Conservation (phyloP, 495 filamentous ascomycete genomes). For the Aspergillus funiculosus region DNA sequence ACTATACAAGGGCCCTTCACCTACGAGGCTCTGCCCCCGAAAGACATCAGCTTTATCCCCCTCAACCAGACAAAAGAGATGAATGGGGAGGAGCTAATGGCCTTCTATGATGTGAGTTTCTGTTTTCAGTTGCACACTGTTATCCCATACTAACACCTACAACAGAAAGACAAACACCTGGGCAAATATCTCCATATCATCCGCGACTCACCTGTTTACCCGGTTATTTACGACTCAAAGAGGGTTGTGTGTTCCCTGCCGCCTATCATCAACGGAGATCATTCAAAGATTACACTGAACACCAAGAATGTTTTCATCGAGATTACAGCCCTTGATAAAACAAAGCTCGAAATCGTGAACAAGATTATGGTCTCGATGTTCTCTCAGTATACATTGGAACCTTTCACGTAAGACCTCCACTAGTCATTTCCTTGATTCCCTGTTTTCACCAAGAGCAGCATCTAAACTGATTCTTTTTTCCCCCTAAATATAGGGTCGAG, state of each 20-base stretch:
- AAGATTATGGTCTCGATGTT: constrained; percentile 97
- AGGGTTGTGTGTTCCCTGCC: constrained; percentile 85
- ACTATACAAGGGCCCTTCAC: constrained; percentile 92
- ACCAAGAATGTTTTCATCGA: constrained; percentile 95
- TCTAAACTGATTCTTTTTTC: not conserved
- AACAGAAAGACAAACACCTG: constrained; percentile 72
- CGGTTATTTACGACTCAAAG: constrained; percentile 91
- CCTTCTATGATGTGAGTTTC: constrained; percentile 69
- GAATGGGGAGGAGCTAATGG: constrained; percentile 85
- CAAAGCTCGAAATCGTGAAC: constrained; percentile 93
- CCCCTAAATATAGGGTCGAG: constrained; percentile 61
- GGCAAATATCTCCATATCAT: constrained; percentile 87
- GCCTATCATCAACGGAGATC: constrained; percentile 95
- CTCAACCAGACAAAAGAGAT: constrained; percentile 86
- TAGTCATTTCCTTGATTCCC: not conserved
- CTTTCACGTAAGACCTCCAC: constrained; percentile 59
- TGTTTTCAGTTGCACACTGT: not conserved
- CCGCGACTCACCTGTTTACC: constrained; percentile 86
- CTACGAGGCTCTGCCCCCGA: constrained; percentile 88
- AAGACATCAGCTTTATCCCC: constrained; percentile 84
- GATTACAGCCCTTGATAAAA: constrained; percentile 93
- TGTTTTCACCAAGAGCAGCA: not conserved
- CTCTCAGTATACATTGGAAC: constrained; percentile 79
- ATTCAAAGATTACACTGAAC: constrained; percentile 86
- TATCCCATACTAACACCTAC: constrained; percentile 9